phyloP scores from a whole-genome alignment of 768 basidiomycete genomes.

The Floccularia luteovirens region DNA sequence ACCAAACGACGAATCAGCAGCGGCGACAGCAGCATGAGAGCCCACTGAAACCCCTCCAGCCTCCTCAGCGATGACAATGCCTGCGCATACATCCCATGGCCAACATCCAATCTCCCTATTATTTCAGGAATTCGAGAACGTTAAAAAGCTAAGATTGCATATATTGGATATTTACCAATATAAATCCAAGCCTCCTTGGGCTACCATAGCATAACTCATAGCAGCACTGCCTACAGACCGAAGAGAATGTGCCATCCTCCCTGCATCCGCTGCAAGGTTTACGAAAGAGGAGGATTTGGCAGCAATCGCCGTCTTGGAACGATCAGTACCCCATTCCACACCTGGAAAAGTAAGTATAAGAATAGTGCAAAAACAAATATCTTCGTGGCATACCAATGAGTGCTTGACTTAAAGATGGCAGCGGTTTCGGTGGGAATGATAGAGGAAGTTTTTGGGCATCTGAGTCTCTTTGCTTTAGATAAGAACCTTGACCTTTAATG shows the following conservation, averaged over 20 bases:
- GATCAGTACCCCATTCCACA: slow-evolving; percentile 87
- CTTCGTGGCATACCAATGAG: slow-evolving; percentile 46
- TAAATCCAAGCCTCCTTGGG: slow-evolving; percentile 81
- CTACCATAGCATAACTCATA: slow-evolving; percentile 76
- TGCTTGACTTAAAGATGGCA: slow-evolving; percentile 63
- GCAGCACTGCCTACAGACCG: slow-evolving; percentile 82
- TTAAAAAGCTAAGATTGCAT: slow-evolving; percentile 2
- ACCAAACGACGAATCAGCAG: slow-evolving; percentile 38
- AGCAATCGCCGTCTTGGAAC: slow-evolving; percentile 40
- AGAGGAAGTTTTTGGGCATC: slow-evolving; percentile 59
- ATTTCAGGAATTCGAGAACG: background rate
- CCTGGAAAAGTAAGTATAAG: slow-evolving; percentile 27
- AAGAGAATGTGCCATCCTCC: slow-evolving; percentile 80
- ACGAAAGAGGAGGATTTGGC: slow-evolving; percentile 63
- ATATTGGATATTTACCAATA: slow-evolving; percentile 61
- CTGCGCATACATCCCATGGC: slow-evolving; percentile 91
- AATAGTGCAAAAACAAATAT: background rate
- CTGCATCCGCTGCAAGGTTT: slow-evolving; percentile 72
- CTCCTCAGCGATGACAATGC: slow-evolving; percentile 85
- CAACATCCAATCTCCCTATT: slow-evolving; percentile 74
- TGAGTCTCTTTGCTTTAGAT: slow-evolving; percentile 43
- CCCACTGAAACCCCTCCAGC: slow-evolving; percentile 80
- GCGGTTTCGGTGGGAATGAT: slow-evolving; percentile 45
- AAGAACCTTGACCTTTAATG: slow-evolving; percentile 73
- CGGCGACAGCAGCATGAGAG: slow-evolving; percentile 39